phyloP scores from a whole-genome alignment of 805 yeast species.

The Kodamaea laetipori region DNA sequence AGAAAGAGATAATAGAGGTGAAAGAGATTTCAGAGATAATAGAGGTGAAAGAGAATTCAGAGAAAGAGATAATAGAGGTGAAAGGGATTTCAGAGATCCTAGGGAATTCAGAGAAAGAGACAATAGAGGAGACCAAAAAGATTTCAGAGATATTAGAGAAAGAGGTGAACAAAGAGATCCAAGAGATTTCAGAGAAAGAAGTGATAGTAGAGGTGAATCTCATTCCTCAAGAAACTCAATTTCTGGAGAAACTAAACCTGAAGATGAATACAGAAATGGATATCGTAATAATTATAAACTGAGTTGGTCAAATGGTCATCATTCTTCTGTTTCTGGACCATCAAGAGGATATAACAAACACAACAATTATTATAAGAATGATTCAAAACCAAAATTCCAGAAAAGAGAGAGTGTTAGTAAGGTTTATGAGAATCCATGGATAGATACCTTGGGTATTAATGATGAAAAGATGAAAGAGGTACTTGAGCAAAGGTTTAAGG shows the following conservation, averaged over 20 bases:
- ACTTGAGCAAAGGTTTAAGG: constrained; percentile 29
- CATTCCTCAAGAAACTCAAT: background rate
- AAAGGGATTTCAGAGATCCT: background rate
- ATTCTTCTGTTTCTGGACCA: background rate
- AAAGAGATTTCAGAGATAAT: background rate
- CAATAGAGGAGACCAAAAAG: background rate
- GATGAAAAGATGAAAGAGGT: constrained; percentile 27
- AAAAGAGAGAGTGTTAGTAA: constrained; percentile 1
- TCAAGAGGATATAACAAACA: constrained; percentile 2
- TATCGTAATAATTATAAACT: background rate
- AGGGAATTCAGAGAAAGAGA: background rate
- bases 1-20: constrained; percentile 5
- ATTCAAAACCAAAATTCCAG: constrained; percentile 1
- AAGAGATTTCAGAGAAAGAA: background rate
- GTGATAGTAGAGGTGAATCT: too few relatives aligned
- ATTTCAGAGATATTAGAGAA: background rate
- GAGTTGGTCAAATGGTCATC: background rate
- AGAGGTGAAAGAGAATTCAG: background rate
- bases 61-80: background rate
- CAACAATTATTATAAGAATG: constrained; percentile 1
- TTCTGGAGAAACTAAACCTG: background rate
- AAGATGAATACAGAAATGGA: constrained; percentile 1
- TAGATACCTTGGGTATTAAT: constrained; percentile 29
- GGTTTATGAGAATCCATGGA: constrained; percentile 35
- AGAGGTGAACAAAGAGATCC: constrained; percentile 1